Conservation (phyloP, 2,329 filamentous ascomycete species). For the Balansia obtecta region DNA sequence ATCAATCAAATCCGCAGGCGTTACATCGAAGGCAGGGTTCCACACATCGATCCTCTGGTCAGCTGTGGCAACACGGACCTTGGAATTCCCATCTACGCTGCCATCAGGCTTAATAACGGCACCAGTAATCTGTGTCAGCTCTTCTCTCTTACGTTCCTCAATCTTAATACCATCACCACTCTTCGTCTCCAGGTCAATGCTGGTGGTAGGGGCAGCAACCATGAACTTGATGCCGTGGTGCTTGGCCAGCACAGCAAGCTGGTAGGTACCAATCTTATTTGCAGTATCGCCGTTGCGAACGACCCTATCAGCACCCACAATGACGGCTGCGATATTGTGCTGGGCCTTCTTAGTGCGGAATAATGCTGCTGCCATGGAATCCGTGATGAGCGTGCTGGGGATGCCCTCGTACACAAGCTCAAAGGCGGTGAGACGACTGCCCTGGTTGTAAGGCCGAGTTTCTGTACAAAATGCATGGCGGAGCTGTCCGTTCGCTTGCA, state of each 20-base stretch:
- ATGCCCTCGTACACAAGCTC: slow-evolving; percentile 92
- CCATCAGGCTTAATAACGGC: slow-evolving; percentile 54
- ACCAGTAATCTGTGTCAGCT: slow-evolving; percentile 77
- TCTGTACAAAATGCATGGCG: slow-evolving; percentile 91
- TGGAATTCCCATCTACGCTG: slow-evolving; percentile 46
- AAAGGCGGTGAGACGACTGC: slow-evolving; percentile 85
- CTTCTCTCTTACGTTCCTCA: slow-evolving; percentile 69
- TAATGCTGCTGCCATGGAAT: slow-evolving; percentile 90
- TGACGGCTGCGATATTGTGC: slow-evolving; percentile 68
- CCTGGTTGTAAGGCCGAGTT: slow-evolving; percentile 95
- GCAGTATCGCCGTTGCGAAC: slow-evolving; percentile 95
- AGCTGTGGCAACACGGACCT: slow-evolving; percentile 68
- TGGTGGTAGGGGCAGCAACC: slow-evolving; percentile 88
- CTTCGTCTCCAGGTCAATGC: slow-evolving; percentile 73
- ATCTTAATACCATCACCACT: slow-evolving; percentile 76
- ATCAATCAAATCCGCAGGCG: slow-evolving; percentile 78
- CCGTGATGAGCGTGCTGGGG: slow-evolving; percentile 81
- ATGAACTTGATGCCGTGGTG: slow-evolving; percentile 88
- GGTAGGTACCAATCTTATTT: slow-evolving; percentile 96
- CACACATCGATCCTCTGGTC: slow-evolving; percentile 71
- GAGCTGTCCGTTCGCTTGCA: slow-evolving; percentile 54
- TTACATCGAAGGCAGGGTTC: slow-evolving; percentile 97
- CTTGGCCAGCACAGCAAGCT: slow-evolving; percentile 77
- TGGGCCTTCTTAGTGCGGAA: slow-evolving; percentile 50
- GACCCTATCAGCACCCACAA: slow-evolving; percentile 90